phyloP scores from a whole-genome alignment of 441 rosid species.

The Aquilaria agallochum region DNA sequence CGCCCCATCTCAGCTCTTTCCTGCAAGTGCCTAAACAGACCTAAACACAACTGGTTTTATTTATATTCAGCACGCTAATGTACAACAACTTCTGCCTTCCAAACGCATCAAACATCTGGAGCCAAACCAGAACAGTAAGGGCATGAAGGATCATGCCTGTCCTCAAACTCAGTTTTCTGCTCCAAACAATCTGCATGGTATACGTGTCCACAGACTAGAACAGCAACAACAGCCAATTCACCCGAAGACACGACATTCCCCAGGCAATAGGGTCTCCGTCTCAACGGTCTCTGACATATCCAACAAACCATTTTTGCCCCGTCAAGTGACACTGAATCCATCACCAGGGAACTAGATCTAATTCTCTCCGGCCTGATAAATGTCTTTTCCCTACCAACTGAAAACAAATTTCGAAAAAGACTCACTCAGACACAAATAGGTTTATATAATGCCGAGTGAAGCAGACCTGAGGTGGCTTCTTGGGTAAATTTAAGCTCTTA shows the following conservation, averaged over 20 bases:
- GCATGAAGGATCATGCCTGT: conserved; percentile 49
- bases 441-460: background rate
- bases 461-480: no score
- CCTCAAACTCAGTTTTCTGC: conserved; percentile 36
- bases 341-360: conserved; percentile 28
- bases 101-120: conserved; percentile 19
- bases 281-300: conserved; percentile 45
- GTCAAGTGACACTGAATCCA: conserved; percentile 28
- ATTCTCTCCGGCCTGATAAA: conserved; percentile 42
- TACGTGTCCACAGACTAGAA: conserved; percentile 60
- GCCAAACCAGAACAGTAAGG: conserved; percentile 33
- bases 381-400: conserved; percentile 35
- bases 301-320: conserved; percentile 43
- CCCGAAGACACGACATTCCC: conserved; percentile 30
- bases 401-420: background rate
- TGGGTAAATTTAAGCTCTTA: no score
- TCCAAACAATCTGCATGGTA: conserved; percentile 70
- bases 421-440: background rate
- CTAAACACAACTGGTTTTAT: no score
- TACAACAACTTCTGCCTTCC: conserved; percentile 23
- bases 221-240: conserved; percentile 47
- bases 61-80: background rate
- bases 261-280: conserved; percentile 36
- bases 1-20: no score
- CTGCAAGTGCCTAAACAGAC: no score